Conservation (phyloP, 2,329 filamentous ascomycete species). For the Aspergillus fumigatiaffinis region DNA sequence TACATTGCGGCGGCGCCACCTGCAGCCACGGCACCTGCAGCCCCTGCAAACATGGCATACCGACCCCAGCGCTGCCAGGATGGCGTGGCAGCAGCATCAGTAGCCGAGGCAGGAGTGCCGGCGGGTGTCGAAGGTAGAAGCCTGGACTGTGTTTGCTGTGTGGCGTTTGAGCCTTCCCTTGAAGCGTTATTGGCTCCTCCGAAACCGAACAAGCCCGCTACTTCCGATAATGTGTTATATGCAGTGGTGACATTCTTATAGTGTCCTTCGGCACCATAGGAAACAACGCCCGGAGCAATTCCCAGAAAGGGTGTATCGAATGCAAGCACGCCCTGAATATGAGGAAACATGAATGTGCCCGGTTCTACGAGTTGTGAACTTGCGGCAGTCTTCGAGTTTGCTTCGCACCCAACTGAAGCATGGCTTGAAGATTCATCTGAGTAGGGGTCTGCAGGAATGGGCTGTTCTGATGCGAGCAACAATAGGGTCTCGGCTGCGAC, state of each 20-base stretch:
- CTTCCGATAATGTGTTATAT: conserved; percentile 63
- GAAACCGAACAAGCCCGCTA: conserved; percentile 63
- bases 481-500: conserved; percentile 87
- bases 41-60: conserved; percentile 80
- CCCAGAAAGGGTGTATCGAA: conserved; percentile 85
- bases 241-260: conserved; percentile 71
- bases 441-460: conserved; percentile 36
- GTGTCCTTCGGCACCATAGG: conserved; percentile 70
- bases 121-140: conserved; percentile 29
- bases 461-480: conserved; percentile 65
- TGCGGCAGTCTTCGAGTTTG: conserved; percentile 9
- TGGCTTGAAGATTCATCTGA: conserved; percentile 18
- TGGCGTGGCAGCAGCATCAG: conserved; percentile 45
- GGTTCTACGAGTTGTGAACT: conserved; percentile 23
- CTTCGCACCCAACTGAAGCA: neutral
- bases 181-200: conserved; percentile 41
- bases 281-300: conserved; percentile 48
- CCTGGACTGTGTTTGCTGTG: conserved; percentile 9
- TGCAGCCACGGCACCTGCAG: conserved; percentile 71
- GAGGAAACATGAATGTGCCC: conserved; percentile 76
- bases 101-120: conserved; percentile 29
- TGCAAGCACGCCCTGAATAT: conserved; percentile 82
- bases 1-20: conserved; percentile 84
- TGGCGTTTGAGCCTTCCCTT: conserved; percentile 7
- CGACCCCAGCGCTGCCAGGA: conserved; percentile 79